Evolutionary conservation across 1,284 basidiomycete genomes (phyloP), one percentile per base, ranked within the genome.

Genomic region (Tilletiaria anomala): DNA sequence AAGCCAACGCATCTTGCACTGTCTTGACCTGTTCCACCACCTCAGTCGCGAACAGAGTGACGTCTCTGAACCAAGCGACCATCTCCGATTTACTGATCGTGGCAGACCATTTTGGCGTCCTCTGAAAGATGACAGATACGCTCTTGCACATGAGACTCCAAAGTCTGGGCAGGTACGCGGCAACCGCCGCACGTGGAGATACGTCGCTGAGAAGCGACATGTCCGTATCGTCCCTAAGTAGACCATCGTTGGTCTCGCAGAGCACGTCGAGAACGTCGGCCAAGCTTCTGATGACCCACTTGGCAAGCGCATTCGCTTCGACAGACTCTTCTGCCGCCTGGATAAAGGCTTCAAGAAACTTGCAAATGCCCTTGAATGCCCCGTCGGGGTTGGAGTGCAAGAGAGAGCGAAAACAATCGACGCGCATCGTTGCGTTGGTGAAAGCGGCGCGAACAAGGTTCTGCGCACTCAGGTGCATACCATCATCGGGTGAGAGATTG

Each of bases 31-130:
- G 48, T 31, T 65, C 58, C 23, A 61, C 54, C 55, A 61, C 51
- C 33, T 63, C 61, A 15, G 50, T 50, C 2, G 60, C 59, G 36
- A 65, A 58, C 37, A 56, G 48, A 33, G 53, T 58, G 14, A 66
- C 61, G 34, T 59, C 58, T 14, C 61, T 52, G 34, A 66, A 58
- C 58, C 61, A 66, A 4, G 60, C 53, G 8, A 62, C 50, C 45
- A 66, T 52, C 40, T 57, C 56, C 16, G 53, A 48, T 6, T 52
- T 37, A 8, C 45, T 45, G 2, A 58, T 43, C 42, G 53, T 40
- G 1, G 43, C 50, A 14, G 60, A 54, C 63, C 63, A 66, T 1
- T 41, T 26, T 1, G 63, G 61, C 8, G 60, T 59, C 15, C 48
- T 45, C n/a, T 41, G 40, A 47, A 65, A 66, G 45, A 63, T 61